Percentiles rank a stretch among this genome's conserved stretches.
Conservation (phyloP, 2,329 filamentous ascomycete genomes). For the Aaosphaeria pasadenensis region DNA sequence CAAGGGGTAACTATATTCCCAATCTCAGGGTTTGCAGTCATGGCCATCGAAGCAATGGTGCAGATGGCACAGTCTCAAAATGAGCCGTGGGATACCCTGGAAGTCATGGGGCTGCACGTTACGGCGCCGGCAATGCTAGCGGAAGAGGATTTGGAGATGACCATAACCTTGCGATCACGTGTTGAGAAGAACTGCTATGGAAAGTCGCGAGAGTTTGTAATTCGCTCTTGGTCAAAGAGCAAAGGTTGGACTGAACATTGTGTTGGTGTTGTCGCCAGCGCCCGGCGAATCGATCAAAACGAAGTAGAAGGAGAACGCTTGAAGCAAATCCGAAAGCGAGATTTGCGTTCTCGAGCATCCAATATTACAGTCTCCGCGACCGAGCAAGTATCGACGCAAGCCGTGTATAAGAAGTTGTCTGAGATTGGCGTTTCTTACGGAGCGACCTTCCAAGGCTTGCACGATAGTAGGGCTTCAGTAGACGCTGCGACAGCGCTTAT, state of each 20-base stretch:
- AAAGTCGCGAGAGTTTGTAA: constrained; percentile 41
- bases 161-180: constrained; percentile 18
- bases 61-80: constrained; percentile 6
- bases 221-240: constrained; percentile 52
- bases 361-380: constrained; percentile 15
- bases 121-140: constrained; percentile 20
- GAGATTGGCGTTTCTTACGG: constrained; percentile 52
- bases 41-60: constrained; percentile 3
- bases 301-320: constrained; percentile 39
- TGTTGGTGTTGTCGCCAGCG: constrained; percentile 39
- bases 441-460: constrained; percentile 51
- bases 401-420: constrained; percentile 48
- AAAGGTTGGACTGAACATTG: constrained; percentile 60
- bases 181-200: constrained; percentile 1
- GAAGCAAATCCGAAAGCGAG: constrained; percentile 5
- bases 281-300: constrained; percentile 31
- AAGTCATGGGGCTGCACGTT: constrained; percentile 16
- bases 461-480: constrained; percentile 43
- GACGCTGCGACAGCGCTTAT: constrained; percentile 22
- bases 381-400: constrained; percentile 18
- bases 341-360: constrained; percentile 3
- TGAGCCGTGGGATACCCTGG: constrained; percentile 10
- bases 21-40: constrained; percentile 5
- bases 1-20: constrained; percentile 8
- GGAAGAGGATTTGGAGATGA: constrained; percentile 30